These are phyloP conservation scores for Suillus placidus DNA, from an alignment of 768 basidiomycete species.

Conservation along the genomic window DNA sequence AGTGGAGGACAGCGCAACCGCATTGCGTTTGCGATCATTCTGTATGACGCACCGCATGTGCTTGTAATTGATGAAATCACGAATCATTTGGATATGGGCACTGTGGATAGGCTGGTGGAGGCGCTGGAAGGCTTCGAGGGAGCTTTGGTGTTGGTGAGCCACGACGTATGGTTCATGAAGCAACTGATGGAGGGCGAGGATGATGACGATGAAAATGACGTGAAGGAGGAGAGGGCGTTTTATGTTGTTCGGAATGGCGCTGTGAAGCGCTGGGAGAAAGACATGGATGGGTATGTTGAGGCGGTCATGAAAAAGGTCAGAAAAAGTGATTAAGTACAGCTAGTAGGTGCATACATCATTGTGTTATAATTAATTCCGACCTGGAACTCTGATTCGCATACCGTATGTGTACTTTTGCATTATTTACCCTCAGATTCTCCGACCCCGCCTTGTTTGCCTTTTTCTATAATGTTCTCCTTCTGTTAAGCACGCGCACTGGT, in stretches of 20 bases:
- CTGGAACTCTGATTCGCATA: neutral
- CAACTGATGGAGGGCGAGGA: constrained; percentile 26
- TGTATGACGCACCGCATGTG: constrained; percentile 55
- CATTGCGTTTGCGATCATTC: constrained; percentile 57
- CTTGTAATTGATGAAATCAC: constrained; percentile 65
- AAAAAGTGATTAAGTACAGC: constrained; percentile 9
- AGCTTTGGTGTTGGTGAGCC: constrained; percentile 64
- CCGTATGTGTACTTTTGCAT: neutral
- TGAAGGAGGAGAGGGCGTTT: constrained; percentile 17
- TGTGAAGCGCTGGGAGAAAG: constrained; percentile 28
- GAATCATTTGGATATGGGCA: constrained; percentile 67
- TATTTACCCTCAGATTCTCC: neutral
- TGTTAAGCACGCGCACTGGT: neutral
- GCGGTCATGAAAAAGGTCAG: constrained; percentile 28
- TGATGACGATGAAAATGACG: constrained; percentile 24
- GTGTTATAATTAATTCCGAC: neutral
- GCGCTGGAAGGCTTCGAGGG: constrained; percentile 56
- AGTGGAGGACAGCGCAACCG: constrained; percentile 33
- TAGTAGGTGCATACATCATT: neutral
- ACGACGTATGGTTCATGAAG: constrained; percentile 49
- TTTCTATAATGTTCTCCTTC: constrained; percentile 3
- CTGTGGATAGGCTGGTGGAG: constrained; percentile 55
- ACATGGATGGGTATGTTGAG: constrained; percentile 35
- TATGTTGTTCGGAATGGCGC: constrained; percentile 28
- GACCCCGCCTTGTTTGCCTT: neutral